phyloP scores from a whole-genome alignment of 805 yeast species.

The Kazachstania africana region DNA sequence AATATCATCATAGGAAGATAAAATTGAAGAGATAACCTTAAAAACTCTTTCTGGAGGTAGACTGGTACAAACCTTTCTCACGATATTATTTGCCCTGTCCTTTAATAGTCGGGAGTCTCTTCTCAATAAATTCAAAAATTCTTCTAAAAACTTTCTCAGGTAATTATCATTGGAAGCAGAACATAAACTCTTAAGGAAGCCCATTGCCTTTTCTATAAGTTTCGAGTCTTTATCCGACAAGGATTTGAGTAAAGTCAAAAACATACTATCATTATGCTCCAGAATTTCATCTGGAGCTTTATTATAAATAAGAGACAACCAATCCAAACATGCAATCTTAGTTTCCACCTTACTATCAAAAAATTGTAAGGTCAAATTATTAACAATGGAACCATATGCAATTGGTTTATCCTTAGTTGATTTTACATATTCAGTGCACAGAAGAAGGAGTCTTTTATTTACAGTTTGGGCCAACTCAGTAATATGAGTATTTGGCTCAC shows the following conservation, averaged over 20 bases:
- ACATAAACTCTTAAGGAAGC: conserved; percentile 21
- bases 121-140: conserved; percentile 57
- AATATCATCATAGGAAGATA: conserved; percentile 46
- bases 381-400: conserved; percentile 44
- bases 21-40: conserved; percentile 63
- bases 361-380: conserved; percentile 61
- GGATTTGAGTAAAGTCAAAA: conserved; percentile 68
- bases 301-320: conserved; percentile 75
- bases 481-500: conserved; percentile 39
- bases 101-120: conserved; percentile 57
- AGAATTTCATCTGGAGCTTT: conserved; percentile 50
- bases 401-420: conserved; percentile 17
- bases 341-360: conserved; percentile 69
- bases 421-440: conserved; percentile 26
- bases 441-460: conserved; percentile 43
- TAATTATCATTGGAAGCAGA: conserved; percentile 48
- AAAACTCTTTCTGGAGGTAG: conserved; percentile 76
- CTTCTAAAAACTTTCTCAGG: conserved; percentile 63
- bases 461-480: conserved; percentile 44
- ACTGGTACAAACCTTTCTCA: conserved; percentile 72
- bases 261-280: conserved; percentile 48
- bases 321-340: conserved; percentile 72
- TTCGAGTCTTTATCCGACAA: conserved; percentile 38
- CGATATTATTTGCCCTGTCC: conserved; percentile 67
- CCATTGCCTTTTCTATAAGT: conserved; percentile 21